Conservation (phyloP, 805 yeast species). For the Lipomyces starkeyi region DNA sequence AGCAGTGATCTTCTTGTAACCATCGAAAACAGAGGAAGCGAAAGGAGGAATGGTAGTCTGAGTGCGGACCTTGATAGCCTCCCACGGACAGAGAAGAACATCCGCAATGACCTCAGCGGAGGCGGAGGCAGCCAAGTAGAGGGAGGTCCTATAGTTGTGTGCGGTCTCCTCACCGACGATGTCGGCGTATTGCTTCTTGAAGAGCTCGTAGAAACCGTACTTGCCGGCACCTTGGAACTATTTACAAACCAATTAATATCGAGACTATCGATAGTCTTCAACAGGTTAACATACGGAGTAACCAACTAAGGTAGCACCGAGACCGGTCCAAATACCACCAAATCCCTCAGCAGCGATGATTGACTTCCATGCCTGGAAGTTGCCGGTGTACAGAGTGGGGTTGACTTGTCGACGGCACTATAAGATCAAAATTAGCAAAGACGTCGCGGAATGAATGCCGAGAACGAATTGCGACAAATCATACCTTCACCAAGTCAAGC, state of each 20-base stretch:
- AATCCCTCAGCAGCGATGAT: conserved; percentile 77
- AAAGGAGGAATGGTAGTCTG: conserved; percentile 93
- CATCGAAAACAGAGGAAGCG: conserved; percentile 67
- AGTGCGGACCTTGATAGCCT: conserved; percentile 91
- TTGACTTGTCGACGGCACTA: conserved; percentile 86
- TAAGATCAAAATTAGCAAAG: not conserved
- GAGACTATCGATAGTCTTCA: not conserved
- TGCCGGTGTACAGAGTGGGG: conserved; percentile 71
- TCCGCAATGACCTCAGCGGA: conserved; percentile 95
- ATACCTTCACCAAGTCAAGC: conserved; percentile 78
- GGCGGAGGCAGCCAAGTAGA: conserved; percentile 86
- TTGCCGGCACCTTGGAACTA: conserved; percentile 93
- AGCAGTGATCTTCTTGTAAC: conserved; percentile 68
- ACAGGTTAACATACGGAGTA: conserved; percentile 57
- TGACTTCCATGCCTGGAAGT: conserved; percentile 78
- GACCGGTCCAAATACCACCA: conserved; percentile 80
- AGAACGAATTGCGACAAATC: not conserved
- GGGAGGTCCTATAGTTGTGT: conserved; percentile 67
- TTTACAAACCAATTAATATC: not conserved
- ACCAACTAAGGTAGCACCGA: conserved; percentile 91
- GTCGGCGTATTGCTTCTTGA: conserved; percentile 78
- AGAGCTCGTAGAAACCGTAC: conserved; percentile 92
- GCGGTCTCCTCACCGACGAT: conserved; percentile 67
- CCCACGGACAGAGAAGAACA: conserved; percentile 87
- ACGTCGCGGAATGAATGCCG: not conserved